These are phyloP conservation scores for Heimioporus sp. DNA, from an alignment of 768 basidiomycete species.

Conservation along the genomic window DNA sequence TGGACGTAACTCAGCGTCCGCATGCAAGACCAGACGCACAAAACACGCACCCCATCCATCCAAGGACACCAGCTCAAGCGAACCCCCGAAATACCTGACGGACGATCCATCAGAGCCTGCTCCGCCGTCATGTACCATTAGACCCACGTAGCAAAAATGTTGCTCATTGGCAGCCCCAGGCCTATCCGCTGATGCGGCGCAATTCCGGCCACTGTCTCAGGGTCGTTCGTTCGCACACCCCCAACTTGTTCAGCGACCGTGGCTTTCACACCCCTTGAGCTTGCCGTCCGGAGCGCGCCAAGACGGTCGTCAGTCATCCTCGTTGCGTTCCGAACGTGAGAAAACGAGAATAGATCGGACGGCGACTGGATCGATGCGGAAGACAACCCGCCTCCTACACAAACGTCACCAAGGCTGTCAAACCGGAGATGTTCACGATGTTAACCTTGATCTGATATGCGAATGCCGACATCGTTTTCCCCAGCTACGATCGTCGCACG, in stretches of 20 bases:
- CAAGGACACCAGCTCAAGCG: conserved; percentile 71
- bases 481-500: conserved; percentile 74
- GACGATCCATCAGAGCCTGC: not conserved
- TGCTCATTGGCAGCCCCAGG: conserved; percentile 85
- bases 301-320: conserved; percentile 66
- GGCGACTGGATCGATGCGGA: conserved; percentile 55
- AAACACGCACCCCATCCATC: conserved; percentile 75
- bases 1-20: conserved; percentile 25
- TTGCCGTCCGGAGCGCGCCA: conserved; percentile 63
- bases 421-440: not conserved
- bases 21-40: not conserved
- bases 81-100: conserved; percentile 78
- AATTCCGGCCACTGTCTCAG: conserved; percentile 44
- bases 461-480: conserved; percentile 69
- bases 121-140: not conserved
- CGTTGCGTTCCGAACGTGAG: conserved; percentile 74
- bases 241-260: conserved; percentile 80
- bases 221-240: conserved; percentile 39
- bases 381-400: conserved; percentile 68
- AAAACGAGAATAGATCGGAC: conserved; percentile 86
- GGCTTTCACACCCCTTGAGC: conserved; percentile 63
- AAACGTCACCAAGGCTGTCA: conserved; percentile 2
- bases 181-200: conserved; percentile 67
- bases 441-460: conserved; percentile 89
- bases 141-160: conserved; percentile 77